Conservation (phyloP, 2,329 filamentous ascomycete genomes). For the Thermothelomyces thermophilus region DNA sequence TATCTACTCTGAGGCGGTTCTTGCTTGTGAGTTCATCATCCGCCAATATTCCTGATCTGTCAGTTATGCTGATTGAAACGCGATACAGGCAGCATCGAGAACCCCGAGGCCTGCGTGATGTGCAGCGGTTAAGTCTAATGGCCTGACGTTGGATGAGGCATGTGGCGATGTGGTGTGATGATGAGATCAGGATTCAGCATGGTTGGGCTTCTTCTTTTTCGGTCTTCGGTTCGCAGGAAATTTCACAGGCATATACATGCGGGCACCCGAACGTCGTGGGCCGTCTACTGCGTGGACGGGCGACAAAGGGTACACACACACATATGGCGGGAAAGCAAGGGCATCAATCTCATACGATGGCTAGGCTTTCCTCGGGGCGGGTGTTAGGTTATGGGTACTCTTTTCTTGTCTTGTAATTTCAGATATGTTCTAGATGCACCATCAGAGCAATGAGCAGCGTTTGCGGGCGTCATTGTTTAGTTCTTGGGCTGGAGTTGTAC, state of each 20-base stretch:
- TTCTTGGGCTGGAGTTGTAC: not conserved
- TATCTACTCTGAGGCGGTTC: conserved; percentile 88
- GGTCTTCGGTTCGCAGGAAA: not conserved
- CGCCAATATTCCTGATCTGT: not conserved
- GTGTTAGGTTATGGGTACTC: conserved; percentile 9
- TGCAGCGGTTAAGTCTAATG: conserved; percentile 70
- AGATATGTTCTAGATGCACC: conserved; percentile 7
- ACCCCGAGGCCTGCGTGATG: conserved; percentile 92
- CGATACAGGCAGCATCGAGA: conserved; percentile 77
- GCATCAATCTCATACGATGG: not conserved
- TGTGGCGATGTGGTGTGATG: conserved; percentile 12
- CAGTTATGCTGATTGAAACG: not conserved
- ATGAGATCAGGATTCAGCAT: conserved; percentile 14
- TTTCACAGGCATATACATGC: conserved; percentile 8
- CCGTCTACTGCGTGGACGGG: conserved; percentile 8
- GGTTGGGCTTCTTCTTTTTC: conserved; percentile 1
- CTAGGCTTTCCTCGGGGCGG: not conserved
- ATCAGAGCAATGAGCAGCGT: not conserved
- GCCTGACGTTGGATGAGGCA: conserved; percentile 1
- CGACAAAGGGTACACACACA: conserved; percentile 3
- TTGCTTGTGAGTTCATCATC: conserved; percentile 65
- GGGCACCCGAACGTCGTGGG: conserved; percentile 6
- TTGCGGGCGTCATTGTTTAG: conserved; percentile 2
- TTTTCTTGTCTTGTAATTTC: not conserved
- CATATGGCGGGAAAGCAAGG: not conserved